Conservation (phyloP, 345 rosid genomes). For the Pugionium cornutum region DNA sequence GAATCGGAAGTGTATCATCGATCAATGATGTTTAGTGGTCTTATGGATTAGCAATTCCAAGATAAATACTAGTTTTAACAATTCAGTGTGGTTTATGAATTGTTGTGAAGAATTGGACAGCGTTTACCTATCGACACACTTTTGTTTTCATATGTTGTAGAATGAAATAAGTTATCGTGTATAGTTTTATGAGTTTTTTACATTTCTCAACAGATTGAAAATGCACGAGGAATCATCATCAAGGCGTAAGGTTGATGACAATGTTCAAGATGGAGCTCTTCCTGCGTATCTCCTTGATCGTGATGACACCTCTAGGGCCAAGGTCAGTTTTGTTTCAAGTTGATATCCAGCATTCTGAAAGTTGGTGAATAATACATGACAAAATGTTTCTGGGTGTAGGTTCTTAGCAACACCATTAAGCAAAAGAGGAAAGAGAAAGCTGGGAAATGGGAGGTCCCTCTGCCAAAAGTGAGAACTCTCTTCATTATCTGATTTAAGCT, state of each 20-base stretch:
- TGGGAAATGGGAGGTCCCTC: constrained; percentile 97
- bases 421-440: constrained; percentile 98
- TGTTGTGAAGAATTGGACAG: background rate
- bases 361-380: constrained; percentile 8
- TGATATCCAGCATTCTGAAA: background rate
- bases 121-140: background rate
- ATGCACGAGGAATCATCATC: constrained; percentile 91
- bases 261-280: constrained; percentile 91
- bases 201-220: constrained; percentile 54
- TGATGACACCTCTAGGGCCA: constrained; percentile 77
- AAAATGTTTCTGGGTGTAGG: constrained; percentile 41
- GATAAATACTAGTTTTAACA: no score
- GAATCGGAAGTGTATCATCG: background rate
- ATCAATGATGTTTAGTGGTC: background rate
- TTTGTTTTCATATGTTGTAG: background rate
- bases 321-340: constrained; percentile 42
- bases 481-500: background rate
- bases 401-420: constrained; percentile 87
- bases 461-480: constrained; percentile 61
- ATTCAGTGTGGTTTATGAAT: background rate
- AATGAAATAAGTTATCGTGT: background rate
- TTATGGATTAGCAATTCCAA: background rate
- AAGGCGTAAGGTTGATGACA: constrained; percentile 81
- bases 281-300: constrained; percentile 97
- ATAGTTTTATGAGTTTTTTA: background rate